Conservation (phyloP, 768 basidiomycete genomes). For the Rhizopogon salebrosus region DNA sequence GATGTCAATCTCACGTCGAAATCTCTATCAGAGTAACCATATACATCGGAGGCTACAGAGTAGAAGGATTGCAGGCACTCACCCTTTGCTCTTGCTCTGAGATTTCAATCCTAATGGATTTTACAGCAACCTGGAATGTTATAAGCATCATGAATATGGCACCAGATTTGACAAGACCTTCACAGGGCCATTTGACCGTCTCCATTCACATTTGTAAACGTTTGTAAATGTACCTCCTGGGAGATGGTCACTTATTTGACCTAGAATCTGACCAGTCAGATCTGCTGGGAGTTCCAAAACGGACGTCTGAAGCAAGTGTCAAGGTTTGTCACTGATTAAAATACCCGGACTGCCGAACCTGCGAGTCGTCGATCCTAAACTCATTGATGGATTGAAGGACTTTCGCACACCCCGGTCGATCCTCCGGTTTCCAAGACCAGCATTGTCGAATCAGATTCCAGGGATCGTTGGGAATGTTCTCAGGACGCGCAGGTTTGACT, state of each 20-base stretch:
- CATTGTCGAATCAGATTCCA: no score
- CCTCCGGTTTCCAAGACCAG: neutral
- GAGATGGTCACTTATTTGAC: neutral
- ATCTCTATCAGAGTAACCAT: constrained; percentile 1
- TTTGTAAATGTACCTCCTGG: neutral
- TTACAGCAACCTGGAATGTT: neutral
- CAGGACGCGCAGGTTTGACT: neutral
- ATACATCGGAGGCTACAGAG: neutral
- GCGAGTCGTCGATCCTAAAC: neutral
- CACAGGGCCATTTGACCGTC: neutral
- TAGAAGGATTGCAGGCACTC: neutral
- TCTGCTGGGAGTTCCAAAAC: neutral
- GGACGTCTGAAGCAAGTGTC: neutral
- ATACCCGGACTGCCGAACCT: neutral
- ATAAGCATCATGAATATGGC: neutral
- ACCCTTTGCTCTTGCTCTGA: neutral
- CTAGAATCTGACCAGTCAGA: neutral
- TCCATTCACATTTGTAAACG: neutral
- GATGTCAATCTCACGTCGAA: constrained; percentile 9
- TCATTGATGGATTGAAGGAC: neutral
- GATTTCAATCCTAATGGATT: neutral
- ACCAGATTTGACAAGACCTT: neutral
- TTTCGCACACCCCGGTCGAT: no score
- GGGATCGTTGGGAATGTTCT: neutral
- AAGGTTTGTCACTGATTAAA: neutral